Base-by-base conservation (phyloP, 2,329 filamentous ascomycete genomes). In the Blumeria hordei region DNA sequence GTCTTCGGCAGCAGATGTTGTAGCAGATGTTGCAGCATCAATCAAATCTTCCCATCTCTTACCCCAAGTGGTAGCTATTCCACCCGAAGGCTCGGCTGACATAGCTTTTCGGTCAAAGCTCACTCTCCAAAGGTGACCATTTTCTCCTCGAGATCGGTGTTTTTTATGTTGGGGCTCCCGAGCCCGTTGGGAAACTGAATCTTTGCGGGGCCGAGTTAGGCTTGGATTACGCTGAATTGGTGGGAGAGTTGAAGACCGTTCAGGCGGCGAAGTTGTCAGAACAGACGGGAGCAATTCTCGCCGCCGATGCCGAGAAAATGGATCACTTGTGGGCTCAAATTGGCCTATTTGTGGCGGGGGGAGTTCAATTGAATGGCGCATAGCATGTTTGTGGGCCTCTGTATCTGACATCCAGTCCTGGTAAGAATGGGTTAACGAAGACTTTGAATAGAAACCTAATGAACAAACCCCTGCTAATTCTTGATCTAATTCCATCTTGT, bases 21-120 rank as follows among this genome's bases (percentile, higher is more conserved):
- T 93, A 33, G 88, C 88, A 58, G 87, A 94, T 35, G 90, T 88
- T 55, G 85, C 90, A 54, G 90, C 90, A 68, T 95, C 88, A 60
- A 96, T 93, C 58, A 96, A 74, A 67, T 96, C 90, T 68, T 94
- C 87, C 92, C 90, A 96, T 63, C 90, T 77, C 70, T 92, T 94
- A 60, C 86, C 88, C 69, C 85, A 79, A 52, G 76, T 71, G 62
- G 75, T 77, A 18, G 63, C 64, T 35, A 64, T 54, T 16, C 54
- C 59, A 57, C 60, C 80, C 56, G 82, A 77, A 28, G 88, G 88
- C 68, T 95, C 90, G 44, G 85, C 85, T 14, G 87, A 94, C 60
- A 85, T 77, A 55, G 87, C 85, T 69, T 94, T 94, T 59, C 85
- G 77, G 62, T 86, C 80, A 62, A 82, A 80, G 56, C 81, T 76